Percentiles rank a stretch among this genome's conserved stretches.
phyloP scores from a whole-genome alignment of 2,329 filamentous ascomycete species.

The Biscogniauxia sp. region DNA sequence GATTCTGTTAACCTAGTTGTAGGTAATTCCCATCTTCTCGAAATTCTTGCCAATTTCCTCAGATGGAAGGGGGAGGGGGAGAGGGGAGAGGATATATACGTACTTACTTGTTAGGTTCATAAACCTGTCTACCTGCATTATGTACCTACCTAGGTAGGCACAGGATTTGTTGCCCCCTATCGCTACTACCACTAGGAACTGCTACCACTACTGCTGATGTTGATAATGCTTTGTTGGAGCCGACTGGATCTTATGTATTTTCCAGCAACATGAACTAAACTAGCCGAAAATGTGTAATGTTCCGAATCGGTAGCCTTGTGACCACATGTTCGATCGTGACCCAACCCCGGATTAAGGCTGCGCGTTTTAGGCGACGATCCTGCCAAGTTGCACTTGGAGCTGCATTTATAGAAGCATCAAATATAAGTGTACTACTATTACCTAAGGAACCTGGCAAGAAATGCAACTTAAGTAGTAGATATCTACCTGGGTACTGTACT shows the following conservation, averaged over 20 bases:
- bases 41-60: too few species aligned
- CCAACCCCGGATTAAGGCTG: not conserved
- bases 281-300: not conserved
- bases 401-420: not conserved
- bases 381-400: not conserved
- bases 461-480: not conserved
- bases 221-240: not conserved
- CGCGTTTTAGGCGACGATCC: not conserved
- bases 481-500: not conserved
- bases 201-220: not conserved
- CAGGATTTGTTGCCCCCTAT: too few species aligned
- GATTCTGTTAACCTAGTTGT: too few species aligned
- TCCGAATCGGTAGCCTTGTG: not conserved
- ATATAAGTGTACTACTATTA: too few species aligned
- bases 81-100: too few species aligned
- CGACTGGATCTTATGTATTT: not conserved
- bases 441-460: not conserved
- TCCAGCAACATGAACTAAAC: not conserved
- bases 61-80: too few species aligned
- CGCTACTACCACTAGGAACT: too few species aligned
- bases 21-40: too few species aligned
- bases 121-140: too few species aligned
- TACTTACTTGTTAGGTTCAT: too few species aligned
- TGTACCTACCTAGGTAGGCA: too few species aligned
- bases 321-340: not conserved